A percentile compares a stretch with the other conserved stretches of the same genome.
Evolutionary conservation across 192 early-diverging fungal genomes (phyloP).

Genomic region (Mortierella antarctica): DNA sequence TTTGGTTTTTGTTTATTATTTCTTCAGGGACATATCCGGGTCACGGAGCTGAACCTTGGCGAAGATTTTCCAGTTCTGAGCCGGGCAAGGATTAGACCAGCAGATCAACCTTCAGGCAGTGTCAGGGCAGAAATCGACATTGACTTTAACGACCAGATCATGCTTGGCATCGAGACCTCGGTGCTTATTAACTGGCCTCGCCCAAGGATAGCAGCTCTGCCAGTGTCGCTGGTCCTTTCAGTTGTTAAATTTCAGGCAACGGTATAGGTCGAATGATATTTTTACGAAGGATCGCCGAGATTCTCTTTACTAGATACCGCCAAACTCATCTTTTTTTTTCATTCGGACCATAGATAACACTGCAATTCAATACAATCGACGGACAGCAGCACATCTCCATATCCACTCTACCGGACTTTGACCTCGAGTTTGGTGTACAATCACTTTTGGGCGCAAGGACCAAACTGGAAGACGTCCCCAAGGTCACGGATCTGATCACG

Average conservation of each 20-base stretch:
- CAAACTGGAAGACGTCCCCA: slow-evolving; percentile 97
- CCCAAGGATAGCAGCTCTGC: slow-evolving; percentile 87
- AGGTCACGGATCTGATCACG: slow-evolving; percentile 88
- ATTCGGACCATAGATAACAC: slow-evolving; percentile 51
- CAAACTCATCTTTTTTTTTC: neutral
- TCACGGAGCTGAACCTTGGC: slow-evolving; percentile 65
- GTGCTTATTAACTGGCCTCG: slow-evolving; percentile 97
- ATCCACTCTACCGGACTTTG: slow-evolving; percentile 72
- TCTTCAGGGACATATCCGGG: slow-evolving; percentile 66
- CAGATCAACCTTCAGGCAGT: slow-evolving; percentile 58
- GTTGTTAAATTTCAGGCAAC: slow-evolving; percentile 93
- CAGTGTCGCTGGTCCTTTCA: slow-evolving; percentile 87
- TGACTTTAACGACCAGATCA: slow-evolving; percentile 92
- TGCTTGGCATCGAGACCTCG: slow-evolving; percentile 91
- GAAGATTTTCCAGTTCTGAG: slow-evolving; percentile 70
- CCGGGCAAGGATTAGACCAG: slow-evolving; percentile 65
- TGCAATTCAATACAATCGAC: slow-evolving; percentile 55
- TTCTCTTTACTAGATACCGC: slow-evolving; percentile 6
- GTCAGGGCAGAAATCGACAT: slow-evolving; percentile 84
- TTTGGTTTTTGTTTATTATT: slow-evolving; percentile 4
- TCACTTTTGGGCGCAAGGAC: slow-evolving; percentile 95
- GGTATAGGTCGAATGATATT: slow-evolving; percentile 44
- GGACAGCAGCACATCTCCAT: slow-evolving; percentile 64
- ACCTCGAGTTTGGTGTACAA: slow-evolving; percentile 88
- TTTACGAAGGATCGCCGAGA: neutral